phyloP scores from a whole-genome alignment of 257 asterid genomes.

The Capsicum baccatum region DNA sequence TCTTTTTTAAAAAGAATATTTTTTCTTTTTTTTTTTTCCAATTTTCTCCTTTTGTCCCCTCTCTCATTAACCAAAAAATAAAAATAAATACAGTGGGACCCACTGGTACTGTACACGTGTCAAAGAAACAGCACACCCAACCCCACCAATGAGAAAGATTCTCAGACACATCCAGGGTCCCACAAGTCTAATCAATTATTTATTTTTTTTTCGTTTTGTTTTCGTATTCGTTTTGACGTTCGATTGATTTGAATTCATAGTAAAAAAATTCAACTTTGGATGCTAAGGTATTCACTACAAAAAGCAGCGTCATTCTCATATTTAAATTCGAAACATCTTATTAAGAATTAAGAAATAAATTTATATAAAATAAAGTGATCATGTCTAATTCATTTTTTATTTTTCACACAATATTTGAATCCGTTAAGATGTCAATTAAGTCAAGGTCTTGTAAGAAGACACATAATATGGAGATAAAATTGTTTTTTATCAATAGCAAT shows the following conservation, averaged over 20 bases:
- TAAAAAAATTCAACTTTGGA: neutral
- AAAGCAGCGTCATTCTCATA: accelerated
- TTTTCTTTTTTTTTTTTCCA: neutral
- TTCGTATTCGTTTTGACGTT: neutral
- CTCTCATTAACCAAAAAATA: neutral
- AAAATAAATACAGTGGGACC: slow-evolving; percentile 29
- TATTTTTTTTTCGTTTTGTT: neutral
- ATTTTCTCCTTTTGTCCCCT: slow-evolving; percentile 30
- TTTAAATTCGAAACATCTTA: neutral
- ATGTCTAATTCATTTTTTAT: no score
- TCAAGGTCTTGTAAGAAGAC: no score
- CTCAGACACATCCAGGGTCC: slow-evolving; percentile 52
- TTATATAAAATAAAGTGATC: no score
- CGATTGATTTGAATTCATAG: accelerated
- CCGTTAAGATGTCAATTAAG: no score
- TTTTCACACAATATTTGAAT: no score
- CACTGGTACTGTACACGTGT: slow-evolving; percentile 63
- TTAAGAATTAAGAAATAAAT: neutral
- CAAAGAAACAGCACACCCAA: slow-evolving; percentile 45
- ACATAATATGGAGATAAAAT: neutral
- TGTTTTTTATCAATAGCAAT: neutral
- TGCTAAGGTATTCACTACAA: neutral
- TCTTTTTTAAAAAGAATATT: slow-evolving; percentile 24
- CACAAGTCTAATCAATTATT: slow-evolving; percentile 45
- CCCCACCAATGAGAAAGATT: slow-evolving; percentile 47